phyloP scores from a whole-genome alignment of 305 asterid species.

The Nicotiana rustica region DNA sequence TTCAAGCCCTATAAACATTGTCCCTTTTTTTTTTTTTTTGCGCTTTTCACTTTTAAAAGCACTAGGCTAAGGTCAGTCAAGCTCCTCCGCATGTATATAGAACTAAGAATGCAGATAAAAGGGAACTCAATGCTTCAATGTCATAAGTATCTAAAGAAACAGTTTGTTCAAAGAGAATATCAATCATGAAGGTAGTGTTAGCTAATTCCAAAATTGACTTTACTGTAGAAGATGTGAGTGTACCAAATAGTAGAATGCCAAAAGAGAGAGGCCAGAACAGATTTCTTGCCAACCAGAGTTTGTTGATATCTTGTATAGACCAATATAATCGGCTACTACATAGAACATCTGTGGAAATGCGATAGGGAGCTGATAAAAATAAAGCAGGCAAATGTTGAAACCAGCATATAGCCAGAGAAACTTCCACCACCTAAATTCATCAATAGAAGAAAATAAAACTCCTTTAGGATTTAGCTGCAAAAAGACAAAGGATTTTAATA shows the following conservation, averaged over 20 bases:
- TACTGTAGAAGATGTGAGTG: slow-evolving; percentile 37
- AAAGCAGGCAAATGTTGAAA: slow-evolving; percentile 75
- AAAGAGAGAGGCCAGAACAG: slow-evolving; percentile 79
- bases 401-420: slow-evolving; percentile 90
- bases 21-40: background rate
- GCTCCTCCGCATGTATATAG: background rate
- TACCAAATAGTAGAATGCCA: slow-evolving; percentile 91
- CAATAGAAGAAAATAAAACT: slow-evolving; percentile 47
- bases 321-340: slow-evolving; percentile 61
- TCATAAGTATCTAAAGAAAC: slow-evolving; percentile 6
- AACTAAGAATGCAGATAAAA: slow-evolving; percentile 11
- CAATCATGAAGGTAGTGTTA: slow-evolving; percentile 8
- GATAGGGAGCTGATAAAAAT: slow-evolving; percentile 86
- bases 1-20: background rate
- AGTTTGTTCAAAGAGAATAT: slow-evolving; percentile 27
- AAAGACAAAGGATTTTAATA: slow-evolving; percentile 41
- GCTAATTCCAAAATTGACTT: background rate
- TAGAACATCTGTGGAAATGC: slow-evolving; percentile 61
- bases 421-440: slow-evolving; percentile 91
- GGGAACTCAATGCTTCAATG: slow-evolving; percentile 28
- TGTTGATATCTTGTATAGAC: slow-evolving; percentile 72
- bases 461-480: slow-evolving; percentile 44
- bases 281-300: slow-evolving; percentile 77
- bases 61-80: slow-evolving; percentile 27
- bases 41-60: background rate